These are phyloP conservation scores for Flaveria sonorensis DNA, from an alignment of 129 eudicot genomes.

Conservation along the genomic window DNA sequence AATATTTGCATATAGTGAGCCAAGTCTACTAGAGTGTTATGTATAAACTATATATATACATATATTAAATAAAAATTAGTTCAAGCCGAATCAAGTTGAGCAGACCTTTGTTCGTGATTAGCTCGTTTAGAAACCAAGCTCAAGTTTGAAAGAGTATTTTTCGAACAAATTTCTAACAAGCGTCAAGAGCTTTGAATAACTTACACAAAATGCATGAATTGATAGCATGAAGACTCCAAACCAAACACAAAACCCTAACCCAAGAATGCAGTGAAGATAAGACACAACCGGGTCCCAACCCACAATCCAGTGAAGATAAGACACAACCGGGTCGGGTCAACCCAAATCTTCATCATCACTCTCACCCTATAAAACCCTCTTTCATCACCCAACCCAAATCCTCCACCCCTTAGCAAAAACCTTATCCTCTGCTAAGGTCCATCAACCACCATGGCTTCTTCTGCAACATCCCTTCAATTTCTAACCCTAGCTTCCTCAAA, in stretches of 20 bases:
- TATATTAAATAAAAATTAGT: too few species aligned
- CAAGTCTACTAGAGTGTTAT: too few species aligned
- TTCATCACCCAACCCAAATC: conserved; percentile 5
- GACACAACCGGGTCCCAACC: conserved; percentile 37
- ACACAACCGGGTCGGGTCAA: conserved; percentile 38
- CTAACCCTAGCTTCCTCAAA: conserved; percentile 60
- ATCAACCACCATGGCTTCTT: conserved; percentile 44
- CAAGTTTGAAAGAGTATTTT: too few species aligned
- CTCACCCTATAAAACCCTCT: conserved; percentile 28
- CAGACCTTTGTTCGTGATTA: too few species aligned
- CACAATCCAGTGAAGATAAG: conserved; percentile 31
- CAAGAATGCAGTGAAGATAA: conserved; percentile 24
- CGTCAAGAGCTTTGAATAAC: too few species aligned
- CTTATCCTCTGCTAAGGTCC: conserved; percentile 32
- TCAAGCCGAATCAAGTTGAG: too few species aligned
- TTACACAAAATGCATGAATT: too few species aligned
- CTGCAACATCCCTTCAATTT: conserved; percentile 52
- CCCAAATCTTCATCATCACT: background rate
- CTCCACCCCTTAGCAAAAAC: conserved; percentile 37
- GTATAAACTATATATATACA: too few species aligned
- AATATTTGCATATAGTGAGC: too few species aligned
- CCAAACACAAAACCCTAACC: conserved; percentile 17
- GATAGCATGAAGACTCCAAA: too few species aligned
- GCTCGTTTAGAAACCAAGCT: too few species aligned
- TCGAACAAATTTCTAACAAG: too few species aligned